Base-by-base conservation (phyloP, 225 moss, liverwort and hornwort genomes). In the Pseudoscleropodium purum region DNA sequence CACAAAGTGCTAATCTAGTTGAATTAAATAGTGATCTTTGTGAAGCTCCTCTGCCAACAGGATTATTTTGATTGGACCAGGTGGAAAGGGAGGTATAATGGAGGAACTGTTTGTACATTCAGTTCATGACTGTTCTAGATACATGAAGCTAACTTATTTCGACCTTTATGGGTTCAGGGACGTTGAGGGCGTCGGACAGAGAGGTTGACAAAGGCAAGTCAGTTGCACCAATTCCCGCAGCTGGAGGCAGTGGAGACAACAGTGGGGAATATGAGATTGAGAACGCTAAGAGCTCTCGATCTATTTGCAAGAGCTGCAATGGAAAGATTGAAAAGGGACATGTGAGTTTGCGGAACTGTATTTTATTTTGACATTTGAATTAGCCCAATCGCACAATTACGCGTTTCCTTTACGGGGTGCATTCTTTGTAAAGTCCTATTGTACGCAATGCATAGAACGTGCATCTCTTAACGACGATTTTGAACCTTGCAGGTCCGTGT, bases 201-300 rank as follows among this genome's bases (percentile, higher is more conserved):
- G 93, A 95, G 60, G 89, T 92, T 59, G 93, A 94, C 76, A 90
- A 88, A 87, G 97, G 91, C 87, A 92, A 86, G 91, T 92, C 94
- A 60, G 94, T 95, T 45, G 86, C 89, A 74, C 89, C 94, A 52
- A 88, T 79, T 57, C 70, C 94, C 66, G 87, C 92, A 80, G 63
- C 89, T 51, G 94, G 92, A 79, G 92, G 93, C 68, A 93, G 90
- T 90, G 94, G 68, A 62, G 93, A 92, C 68, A 93, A 92, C 67
- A 93, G 89, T 90, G 98, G 97, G 79, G 97, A 97, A 59, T 98
- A 96, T 90, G 96, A 96, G 45, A 95, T 97, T 81, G 99, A 99
- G 87, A 97, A 92, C 78, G 95, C 99, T 10, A 99, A 96, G 90
- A 99, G 99, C 91, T 92, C 95, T 49, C 94, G 99, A 80, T 95